Evolutionary conservation across 2,329 filamentous ascomycete genomes (phyloP).

Genomic region (Sporothrix dimorphospora): DNA sequence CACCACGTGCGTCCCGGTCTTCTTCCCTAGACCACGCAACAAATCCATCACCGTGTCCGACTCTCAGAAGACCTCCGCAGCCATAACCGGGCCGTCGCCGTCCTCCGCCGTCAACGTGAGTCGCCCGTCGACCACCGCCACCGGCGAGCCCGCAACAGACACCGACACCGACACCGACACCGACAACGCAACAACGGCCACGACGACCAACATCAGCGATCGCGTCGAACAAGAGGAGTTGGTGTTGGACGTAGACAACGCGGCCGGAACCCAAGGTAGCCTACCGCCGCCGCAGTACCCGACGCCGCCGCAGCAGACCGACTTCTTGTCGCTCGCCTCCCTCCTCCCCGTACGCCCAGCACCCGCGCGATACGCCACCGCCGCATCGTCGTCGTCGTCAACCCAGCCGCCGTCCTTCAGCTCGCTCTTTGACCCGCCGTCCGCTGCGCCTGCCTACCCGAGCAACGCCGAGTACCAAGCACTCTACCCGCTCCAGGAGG

Average conservation of each 20-base stretch:
- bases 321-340: not conserved
- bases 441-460: no score
- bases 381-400: constrained; percentile 5
- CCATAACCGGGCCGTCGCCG: constrained; percentile 26
- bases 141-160: constrained; percentile 5
- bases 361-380: not conserved
- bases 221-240: constrained; percentile 10
- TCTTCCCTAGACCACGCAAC: not conserved
- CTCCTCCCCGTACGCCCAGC: not conserved
- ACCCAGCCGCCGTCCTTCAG: constrained; percentile 61
- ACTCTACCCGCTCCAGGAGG: constrained; percentile 57
- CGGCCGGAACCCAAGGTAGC: not conserved
- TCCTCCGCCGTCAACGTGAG: constrained; percentile 16
- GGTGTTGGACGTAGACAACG: not conserved
- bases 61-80: constrained; percentile 23
- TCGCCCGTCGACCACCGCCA: constrained; percentile 1
- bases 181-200: not conserved
- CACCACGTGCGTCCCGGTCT: not conserved
- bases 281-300: constrained; percentile 10
- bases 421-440: constrained; percentile 59
- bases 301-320: not conserved
- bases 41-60: constrained; percentile 32
- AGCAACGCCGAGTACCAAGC: no score
- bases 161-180: not conserved
- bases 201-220: constrained; percentile 10